A percentile compares a stretch with the other conserved stretches of the same genome.
Evolutionary conservation across 345 rosid genomes (phyloP).

Genomic region (Excoecaria cochinchinensis): DNA sequence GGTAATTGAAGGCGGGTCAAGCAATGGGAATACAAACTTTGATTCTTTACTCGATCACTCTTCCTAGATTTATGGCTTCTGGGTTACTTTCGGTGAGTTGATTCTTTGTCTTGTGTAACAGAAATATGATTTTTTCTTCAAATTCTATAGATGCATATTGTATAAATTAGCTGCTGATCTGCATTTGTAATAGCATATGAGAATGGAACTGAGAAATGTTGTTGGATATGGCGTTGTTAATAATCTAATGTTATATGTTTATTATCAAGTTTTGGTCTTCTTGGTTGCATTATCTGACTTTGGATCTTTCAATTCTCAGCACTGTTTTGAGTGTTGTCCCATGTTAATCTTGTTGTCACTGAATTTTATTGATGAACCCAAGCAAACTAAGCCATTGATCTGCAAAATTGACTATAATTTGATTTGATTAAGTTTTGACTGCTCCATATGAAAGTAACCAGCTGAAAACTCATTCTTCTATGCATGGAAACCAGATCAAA

Average conservation of each 20-base stretch:
- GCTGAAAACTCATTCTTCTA: background rate
- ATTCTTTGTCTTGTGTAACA: background rate
- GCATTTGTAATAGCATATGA: background rate
- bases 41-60: slow-evolving; percentile 30
- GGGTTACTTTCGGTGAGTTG: background rate
- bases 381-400: background rate
- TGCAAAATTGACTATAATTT: background rate
- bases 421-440: too few species aligned
- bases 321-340: too few species aligned
- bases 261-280: too few species aligned
- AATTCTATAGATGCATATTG: background rate
- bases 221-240: background rate
- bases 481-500: too few species aligned
- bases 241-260: background rate
- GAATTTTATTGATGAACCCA: background rate
- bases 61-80: slow-evolving; percentile 1
- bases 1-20: slow-evolving; percentile 31
- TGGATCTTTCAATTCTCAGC: too few species aligned
- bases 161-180: background rate
- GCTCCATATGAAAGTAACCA: background rate
- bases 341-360: too few species aligned
- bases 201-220: background rate
- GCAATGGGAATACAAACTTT: slow-evolving; percentile 20
- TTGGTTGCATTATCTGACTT: too few species aligned
- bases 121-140: background rate